Base-by-base conservation (phyloP, 2,329 filamentous ascomycete genomes). In the Hypoxylon sp. region DNA sequence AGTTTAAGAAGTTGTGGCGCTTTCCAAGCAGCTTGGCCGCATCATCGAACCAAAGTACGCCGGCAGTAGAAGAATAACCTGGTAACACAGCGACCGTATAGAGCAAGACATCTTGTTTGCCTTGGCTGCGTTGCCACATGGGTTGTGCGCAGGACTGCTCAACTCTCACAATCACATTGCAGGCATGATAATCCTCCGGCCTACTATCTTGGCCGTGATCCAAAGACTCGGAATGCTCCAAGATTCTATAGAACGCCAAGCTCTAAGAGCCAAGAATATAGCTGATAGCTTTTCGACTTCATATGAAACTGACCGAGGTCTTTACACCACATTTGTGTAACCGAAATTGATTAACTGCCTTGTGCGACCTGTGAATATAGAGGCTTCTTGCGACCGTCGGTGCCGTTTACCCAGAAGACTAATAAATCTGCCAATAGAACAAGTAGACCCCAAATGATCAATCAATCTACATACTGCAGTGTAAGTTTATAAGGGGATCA, bases 21-120 rank as follows among this genome's bases (percentile, higher is more conserved):
- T 44, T 10, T 53, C 42, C 53, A 58, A 50, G 19, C 11, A 31
- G 44, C 63, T 66, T 66, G 66, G 65, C 68, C 55, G 68, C 65
- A 65, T 70, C 51, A 58, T 39, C 13, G 50, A 62, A 54, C 60
- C 44, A 65, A 63, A 48, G 19, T 17, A 46, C 52, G 17, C 65
- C 65, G 61, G 68, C 51, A 21, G 46, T 65, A 69, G 52, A 67
- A 69, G 35, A 47, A 69, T 58, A 54, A 48, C 62, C 62, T 46
- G 67, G 63, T 21, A 60, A 57, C 48, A 44, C 63, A 59, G 35
- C 51, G 31, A 61, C 42, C 42, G 21, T 48, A 15, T 44, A 4
- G 50, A 58, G 11, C 21, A 35, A 37, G 13, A 37, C 32, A 54
- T 57, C 15, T 62, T 11, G 42, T 66, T 35, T 62, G 59, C 17